These are phyloP conservation scores for Zoysia pacifica DNA, from an alignment of 176 grass and related monocot species.

Conservation along the genomic window DNA sequence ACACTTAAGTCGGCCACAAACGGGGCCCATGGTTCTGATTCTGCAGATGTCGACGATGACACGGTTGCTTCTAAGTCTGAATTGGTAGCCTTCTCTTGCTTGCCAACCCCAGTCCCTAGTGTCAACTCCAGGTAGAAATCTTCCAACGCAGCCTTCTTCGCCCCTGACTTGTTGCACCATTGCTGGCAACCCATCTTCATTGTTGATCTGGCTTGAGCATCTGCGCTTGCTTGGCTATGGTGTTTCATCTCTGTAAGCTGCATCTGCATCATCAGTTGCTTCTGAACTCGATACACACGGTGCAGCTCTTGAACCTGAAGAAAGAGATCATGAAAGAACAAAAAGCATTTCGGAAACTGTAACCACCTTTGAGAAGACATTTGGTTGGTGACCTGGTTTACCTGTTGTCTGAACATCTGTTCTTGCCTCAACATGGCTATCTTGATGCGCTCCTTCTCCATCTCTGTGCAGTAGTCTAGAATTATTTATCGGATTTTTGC, in stretches of 20 bases:
- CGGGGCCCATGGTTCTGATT: constrained; percentile 32
- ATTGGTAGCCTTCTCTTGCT: constrained; percentile 50
- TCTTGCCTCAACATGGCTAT: constrained; percentile 74
- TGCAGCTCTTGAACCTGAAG: constrained; percentile 75
- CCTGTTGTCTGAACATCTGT: constrained; percentile 75
- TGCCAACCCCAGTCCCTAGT: constrained; percentile 56
- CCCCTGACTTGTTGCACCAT: constrained; percentile 10
- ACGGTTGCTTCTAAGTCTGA: constrained; percentile 56
- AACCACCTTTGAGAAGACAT: not conserved
- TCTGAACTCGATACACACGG: constrained; percentile 60
- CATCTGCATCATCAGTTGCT: constrained; percentile 61
- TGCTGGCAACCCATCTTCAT: constrained; percentile 6
- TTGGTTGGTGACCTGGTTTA: constrained; percentile 23
- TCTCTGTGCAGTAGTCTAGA: constrained; percentile 8
- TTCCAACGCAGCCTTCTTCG: constrained; percentile 22
- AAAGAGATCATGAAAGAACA: not conserved
- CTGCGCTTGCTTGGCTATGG: not conserved
- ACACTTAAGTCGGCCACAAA: constrained; percentile 33
- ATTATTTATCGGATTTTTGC: not conserved
- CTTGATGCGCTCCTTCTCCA: constrained; percentile 75
- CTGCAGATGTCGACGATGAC: constrained; percentile 53
- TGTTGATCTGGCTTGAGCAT: not conserved
- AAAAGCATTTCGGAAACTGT: not conserved
- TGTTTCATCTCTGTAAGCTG: constrained; percentile 26
- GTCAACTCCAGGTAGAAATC: constrained; percentile 70